These are phyloP conservation scores for Arabidopsis suecica DNA, from an alignment of 345 rosid genomes.

Conservation along the genomic window DNA sequence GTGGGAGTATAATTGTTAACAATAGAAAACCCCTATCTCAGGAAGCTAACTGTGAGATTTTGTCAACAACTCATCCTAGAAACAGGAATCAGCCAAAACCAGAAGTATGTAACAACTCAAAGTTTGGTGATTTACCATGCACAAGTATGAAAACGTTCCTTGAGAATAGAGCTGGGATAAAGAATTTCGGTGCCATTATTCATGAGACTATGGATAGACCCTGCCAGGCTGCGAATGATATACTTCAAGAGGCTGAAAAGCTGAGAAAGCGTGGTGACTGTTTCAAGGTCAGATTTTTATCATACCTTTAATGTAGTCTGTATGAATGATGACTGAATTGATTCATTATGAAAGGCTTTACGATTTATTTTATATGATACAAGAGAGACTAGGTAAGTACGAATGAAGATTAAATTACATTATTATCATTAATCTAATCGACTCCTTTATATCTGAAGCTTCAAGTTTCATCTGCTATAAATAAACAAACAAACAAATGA, in stretches of 20 bases:
- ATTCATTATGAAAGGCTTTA: too few species aligned
- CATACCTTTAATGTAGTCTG: slow-evolving; percentile 20
- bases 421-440: too few species aligned
- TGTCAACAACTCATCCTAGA: slow-evolving; percentile 39
- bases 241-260: slow-evolving; percentile 63
- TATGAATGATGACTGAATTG: too few species aligned
- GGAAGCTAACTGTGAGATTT: slow-evolving; percentile 29
- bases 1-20: slow-evolving; percentile 34
- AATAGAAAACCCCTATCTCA: slow-evolving; percentile 36
- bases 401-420: too few species aligned
- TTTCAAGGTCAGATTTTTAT: slow-evolving; percentile 58
- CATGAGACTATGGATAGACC: slow-evolving; percentile 49
- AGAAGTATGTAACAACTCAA: slow-evolving; percentile 37
- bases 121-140: slow-evolving; percentile 46
- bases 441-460: background rate
- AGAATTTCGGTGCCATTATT: slow-evolving; percentile 45
- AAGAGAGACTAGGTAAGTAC: too few species aligned
- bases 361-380: too few species aligned
- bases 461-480: slow-evolving; percentile 26
- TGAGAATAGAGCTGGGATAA: slow-evolving; percentile 42
- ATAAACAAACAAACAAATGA: background rate
- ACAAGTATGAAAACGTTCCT: slow-evolving; percentile 43
- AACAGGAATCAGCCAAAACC: slow-evolving; percentile 38
- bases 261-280: slow-evolving; percentile 60
- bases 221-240: slow-evolving; percentile 48